Percentiles rank a stretch among this genome's conserved stretches.
Conservation (phyloP, 2,329 filamentous ascomycete genomes). For the Talaromyces sp. region DNA sequence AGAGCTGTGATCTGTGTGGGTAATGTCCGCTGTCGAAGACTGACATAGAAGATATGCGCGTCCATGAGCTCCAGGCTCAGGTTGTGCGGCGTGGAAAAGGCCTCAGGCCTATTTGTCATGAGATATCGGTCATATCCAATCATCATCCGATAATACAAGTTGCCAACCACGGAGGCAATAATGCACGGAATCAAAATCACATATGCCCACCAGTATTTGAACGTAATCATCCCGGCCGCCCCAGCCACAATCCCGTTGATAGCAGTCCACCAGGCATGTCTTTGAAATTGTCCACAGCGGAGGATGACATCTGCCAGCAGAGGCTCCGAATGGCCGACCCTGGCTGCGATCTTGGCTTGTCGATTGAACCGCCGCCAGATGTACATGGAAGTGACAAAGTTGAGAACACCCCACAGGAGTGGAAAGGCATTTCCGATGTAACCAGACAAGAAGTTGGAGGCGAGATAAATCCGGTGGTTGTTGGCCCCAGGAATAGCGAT, state of each 20-base stretch:
- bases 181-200: constrained; percentile 48
- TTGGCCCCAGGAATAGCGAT: constrained; percentile 48
- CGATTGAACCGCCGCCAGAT: constrained; percentile 37
- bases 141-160: constrained; percentile 42
- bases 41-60: background rate
- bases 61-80: background rate
- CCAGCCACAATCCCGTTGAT: constrained; percentile 43
- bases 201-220: constrained; percentile 49
- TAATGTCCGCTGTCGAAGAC: background rate
- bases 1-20: background rate
- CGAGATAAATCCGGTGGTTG: constrained; percentile 35
- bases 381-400: constrained; percentile 44
- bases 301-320: constrained; percentile 25
- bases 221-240: constrained; percentile 46
- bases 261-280: constrained; percentile 43
- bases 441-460: constrained; percentile 50
- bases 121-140: constrained; percentile 43
- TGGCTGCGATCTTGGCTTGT: constrained; percentile 27
- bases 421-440: constrained; percentile 51
- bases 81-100: background rate
- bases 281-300: constrained; percentile 37
- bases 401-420: constrained; percentile 45
- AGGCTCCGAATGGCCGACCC: constrained; percentile 19
- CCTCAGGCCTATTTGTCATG: constrained; percentile 5
- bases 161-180: constrained; percentile 40